Evolutionary conservation across 169 alveolate genomes (phyloP).

Genomic region (Plasmodium inui): DNA sequence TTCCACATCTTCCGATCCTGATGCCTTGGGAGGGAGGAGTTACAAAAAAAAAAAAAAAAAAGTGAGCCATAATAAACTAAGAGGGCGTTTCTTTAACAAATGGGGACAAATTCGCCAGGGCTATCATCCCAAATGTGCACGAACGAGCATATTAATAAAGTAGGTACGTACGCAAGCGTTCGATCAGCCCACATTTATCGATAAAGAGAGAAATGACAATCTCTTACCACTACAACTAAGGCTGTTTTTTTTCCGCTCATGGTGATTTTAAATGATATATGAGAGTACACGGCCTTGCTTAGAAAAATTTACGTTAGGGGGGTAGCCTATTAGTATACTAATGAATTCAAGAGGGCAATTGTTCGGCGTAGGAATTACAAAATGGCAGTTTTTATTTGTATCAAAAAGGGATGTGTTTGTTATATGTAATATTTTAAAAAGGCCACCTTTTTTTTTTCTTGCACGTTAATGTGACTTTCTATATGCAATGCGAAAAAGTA

Average conservation of each 20-base stretch:
- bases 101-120: not conserved
- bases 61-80: not conserved
- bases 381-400: not conserved
- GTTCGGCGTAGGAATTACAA: not conserved
- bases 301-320: not conserved
- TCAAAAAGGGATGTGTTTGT: not conserved
- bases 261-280: not conserved
- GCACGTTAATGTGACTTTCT: not conserved
- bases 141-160: not conserved
- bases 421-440: not conserved
- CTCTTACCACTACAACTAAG: constrained; percentile 71
- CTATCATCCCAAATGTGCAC: not conserved
- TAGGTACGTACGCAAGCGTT: not conserved
- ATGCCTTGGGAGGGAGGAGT: constrained; percentile 24
- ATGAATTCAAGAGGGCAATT: not conserved
- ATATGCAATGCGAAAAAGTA: not conserved
- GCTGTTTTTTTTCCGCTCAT: constrained; percentile 74
- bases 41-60: not conserved
- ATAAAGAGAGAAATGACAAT: not conserved
- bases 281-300: not conserved
- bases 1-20: constrained; percentile 86
- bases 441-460: not conserved
- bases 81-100: not conserved
- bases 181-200: not conserved
- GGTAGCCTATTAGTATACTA: not conserved